Conservation (phyloP, 2,329 filamentous ascomycete species). For the Cephalotrichum gorgonifer region DNA sequence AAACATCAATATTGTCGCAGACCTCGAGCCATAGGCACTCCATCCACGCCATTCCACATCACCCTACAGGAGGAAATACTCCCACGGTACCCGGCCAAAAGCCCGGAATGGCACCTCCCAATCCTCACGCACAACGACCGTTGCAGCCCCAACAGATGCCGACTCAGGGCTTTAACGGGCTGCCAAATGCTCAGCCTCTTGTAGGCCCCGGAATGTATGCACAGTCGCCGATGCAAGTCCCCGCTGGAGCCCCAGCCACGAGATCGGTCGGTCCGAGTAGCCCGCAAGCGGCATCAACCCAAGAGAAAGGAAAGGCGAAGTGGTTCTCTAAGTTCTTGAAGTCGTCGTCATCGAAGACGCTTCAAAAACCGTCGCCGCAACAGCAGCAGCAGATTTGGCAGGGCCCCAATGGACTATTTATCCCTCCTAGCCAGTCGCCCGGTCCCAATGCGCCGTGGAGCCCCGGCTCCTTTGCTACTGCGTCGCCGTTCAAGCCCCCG, state of each 20-base stretch:
- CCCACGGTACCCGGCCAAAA: neutral
- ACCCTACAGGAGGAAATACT: neutral
- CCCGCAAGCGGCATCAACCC: neutral
- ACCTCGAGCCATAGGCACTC: neutral
- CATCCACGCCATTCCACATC: neutral
- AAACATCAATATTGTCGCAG: neutral
- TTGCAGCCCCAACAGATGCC: neutral
- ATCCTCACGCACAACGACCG: neutral
- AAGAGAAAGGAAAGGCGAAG: slow-evolving; percentile 2
- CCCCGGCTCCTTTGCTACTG: neutral
- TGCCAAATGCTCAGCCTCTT: neutral
- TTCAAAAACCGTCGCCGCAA: neutral
- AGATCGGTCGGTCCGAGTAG: too few species aligned
- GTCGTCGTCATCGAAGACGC: neutral
- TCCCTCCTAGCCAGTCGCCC: neutral
- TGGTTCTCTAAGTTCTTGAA: slow-evolving; percentile 4
- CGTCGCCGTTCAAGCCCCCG: neutral
- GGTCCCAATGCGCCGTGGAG: neutral
- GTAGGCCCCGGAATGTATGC: neutral
- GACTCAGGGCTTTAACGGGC: neutral
- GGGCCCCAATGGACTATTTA: neutral
- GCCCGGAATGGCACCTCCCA: neutral
- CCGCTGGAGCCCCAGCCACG: neutral
- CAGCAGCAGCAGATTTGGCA: neutral
- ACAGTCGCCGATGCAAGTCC: neutral